These are phyloP conservation scores for Podaxis mareebaensis DNA, from an alignment of 768 basidiomycete genomes.

Conservation along the genomic window DNA sequence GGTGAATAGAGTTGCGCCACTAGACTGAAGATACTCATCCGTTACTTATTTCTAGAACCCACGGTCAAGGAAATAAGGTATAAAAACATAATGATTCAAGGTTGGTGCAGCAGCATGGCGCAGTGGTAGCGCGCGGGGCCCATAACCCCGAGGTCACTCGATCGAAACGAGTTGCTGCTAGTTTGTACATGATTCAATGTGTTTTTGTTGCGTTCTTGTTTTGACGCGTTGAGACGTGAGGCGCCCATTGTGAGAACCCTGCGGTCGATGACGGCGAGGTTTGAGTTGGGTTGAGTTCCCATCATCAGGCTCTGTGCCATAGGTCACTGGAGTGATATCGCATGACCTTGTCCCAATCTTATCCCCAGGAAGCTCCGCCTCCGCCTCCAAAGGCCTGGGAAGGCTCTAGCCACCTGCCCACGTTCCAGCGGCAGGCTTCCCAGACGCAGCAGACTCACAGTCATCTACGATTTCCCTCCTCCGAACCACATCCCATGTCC, in stretches of 20 bases:
- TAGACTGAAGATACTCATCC: too few species aligned
- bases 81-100: too few species aligned
- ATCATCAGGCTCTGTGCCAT: neutral
- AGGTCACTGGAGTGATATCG: slow-evolving; percentile 14
- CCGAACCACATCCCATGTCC: slow-evolving; percentile 18
- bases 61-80: too few species aligned
- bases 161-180: slow-evolving; percentile 69
- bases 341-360: slow-evolving; percentile 11
- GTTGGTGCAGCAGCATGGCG: slow-evolving; percentile 48
- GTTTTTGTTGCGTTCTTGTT: neutral
- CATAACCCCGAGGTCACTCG: slow-evolving; percentile 68
- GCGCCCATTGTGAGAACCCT: neutral
- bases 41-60: too few species aligned
- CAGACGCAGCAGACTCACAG: slow-evolving; percentile 19
- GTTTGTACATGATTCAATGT: neutral
- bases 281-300: neutral
- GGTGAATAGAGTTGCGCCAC: too few species aligned
- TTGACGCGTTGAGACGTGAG: neutral
- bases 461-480: slow-evolving; percentile 22
- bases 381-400: neutral
- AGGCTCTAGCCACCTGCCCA: neutral
- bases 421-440: slow-evolving; percentile 2
- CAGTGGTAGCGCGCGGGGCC: slow-evolving; percentile 60
- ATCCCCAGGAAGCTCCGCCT: slow-evolving; percentile 12
- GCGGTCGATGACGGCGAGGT: too few species aligned